Percentiles rank a stretch among this genome's conserved stretches.
Evolutionary conservation across 2,329 filamentous ascomycete genomes (phyloP).

Genomic region (Arthrobotrys sinensis): DNA sequence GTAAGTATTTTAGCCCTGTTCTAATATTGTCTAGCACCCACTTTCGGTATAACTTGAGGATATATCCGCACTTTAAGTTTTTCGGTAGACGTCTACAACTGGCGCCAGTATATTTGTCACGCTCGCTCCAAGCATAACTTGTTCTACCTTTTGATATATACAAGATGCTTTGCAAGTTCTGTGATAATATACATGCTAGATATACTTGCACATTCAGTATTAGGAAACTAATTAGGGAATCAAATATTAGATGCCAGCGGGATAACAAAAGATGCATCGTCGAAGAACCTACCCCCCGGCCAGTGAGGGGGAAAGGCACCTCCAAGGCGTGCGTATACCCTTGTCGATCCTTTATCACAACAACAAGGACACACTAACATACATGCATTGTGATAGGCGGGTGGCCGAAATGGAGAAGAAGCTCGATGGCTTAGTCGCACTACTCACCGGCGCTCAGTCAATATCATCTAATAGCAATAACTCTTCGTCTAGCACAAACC

Average conservation of each 20-base stretch:
- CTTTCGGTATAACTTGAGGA: slow-evolving; percentile 7
- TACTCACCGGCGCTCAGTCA: slow-evolving; percentile 44
- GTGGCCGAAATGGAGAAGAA: slow-evolving; percentile 66
- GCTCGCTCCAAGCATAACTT: slow-evolving; percentile 14
- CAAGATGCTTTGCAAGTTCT: slow-evolving; percentile 57
- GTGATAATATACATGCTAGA: slow-evolving; percentile 45
- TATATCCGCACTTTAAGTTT: slow-evolving; percentile 1
- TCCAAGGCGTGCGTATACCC: slow-evolving; percentile 68
- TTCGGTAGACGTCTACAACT: slow-evolving; percentile 38
- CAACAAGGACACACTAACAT: neutral
- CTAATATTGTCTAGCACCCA: slow-evolving; percentile 4
- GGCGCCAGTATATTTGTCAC: neutral
- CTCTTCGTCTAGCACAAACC: slow-evolving; percentile 60
- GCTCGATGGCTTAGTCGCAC: slow-evolving; percentile 63
- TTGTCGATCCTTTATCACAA: neutral
- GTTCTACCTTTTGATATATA: slow-evolving; percentile 1
- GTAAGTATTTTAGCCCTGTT: slow-evolving; percentile 25
- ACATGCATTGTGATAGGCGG: slow-evolving; percentile 61
- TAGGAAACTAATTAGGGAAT: slow-evolving; percentile 58
- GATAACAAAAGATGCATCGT: slow-evolving; percentile 58
- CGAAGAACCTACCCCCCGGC: slow-evolving; percentile 55
- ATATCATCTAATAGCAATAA: slow-evolving; percentile 59
- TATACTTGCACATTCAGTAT: slow-evolving; percentile 55
- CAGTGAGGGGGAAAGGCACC: slow-evolving; percentile 70
- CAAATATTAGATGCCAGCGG: slow-evolving; percentile 54